Conservation (phyloP, 352 stramenopile species). For the Elongisporangium prolatum region DNA sequence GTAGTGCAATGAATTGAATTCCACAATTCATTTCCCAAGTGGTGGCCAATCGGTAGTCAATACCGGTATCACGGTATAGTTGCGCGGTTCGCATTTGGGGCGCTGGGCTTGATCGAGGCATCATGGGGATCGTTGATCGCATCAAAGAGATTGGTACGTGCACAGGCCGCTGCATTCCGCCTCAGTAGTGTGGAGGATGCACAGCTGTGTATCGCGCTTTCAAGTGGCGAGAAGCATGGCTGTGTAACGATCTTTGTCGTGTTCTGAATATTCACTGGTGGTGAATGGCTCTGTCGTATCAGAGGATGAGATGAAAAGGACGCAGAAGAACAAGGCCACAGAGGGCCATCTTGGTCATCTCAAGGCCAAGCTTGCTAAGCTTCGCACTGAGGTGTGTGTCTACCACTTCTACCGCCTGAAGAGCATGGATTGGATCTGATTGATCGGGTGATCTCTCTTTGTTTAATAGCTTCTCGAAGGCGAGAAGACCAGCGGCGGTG, state of each 20-base stretch:
- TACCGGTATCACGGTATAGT: not conserved
- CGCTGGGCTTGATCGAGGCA: conserved; percentile 9
- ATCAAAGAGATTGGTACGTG: conserved; percentile 92
- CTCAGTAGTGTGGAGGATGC: not conserved
- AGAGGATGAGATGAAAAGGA: conserved; percentile 96
- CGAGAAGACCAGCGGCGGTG: conserved; percentile 67
- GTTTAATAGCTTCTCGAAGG: conserved; percentile 66
- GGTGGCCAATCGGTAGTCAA: not conserved
- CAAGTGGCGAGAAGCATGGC: not conserved
- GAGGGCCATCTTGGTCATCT: conserved; percentile 89
- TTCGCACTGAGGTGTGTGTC: conserved; percentile 89
- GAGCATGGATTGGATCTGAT: not conserved
- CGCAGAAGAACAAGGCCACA: conserved; percentile 98
- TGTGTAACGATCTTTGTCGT: not conserved
- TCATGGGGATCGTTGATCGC: conserved; percentile 90
- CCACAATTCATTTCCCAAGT: not conserved
- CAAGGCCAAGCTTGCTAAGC: conserved; percentile 99
- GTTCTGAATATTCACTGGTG: not conserved
- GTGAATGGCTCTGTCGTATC: conserved; percentile 5
- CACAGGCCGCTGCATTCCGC: not conserved
- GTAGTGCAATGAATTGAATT: not conserved
- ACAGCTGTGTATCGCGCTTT: not conserved
- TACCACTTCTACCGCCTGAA: conserved; percentile 3
- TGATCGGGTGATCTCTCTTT: not conserved
- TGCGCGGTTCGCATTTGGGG: not conserved